phyloP scores from a whole-genome alignment of 2,329 filamentous ascomycete genomes.

The Tolypocladium amazonense region DNA sequence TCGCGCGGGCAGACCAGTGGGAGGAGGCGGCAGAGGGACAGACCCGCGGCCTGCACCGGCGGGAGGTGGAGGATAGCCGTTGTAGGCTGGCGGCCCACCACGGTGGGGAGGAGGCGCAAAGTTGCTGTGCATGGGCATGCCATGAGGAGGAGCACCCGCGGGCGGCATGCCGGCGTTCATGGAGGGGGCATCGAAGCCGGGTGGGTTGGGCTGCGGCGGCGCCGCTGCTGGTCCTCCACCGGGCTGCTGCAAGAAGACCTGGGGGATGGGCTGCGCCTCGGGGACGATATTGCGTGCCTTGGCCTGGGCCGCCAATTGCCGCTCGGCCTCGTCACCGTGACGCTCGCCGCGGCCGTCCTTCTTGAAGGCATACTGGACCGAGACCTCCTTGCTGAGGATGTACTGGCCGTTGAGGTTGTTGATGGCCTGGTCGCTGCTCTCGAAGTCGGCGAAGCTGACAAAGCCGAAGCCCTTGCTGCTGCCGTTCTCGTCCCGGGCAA shows the following conservation, averaged over 20 bases:
- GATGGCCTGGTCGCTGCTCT: constrained; percentile 84
- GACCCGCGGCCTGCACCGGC: constrained; percentile 16
- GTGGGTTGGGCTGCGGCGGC: constrained; percentile 8
- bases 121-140: constrained; percentile 25
- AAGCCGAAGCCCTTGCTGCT: constrained; percentile 94
- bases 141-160: constrained; percentile 17
- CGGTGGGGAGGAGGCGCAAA: constrained; percentile 23
- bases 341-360: constrained; percentile 96
- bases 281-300: constrained; percentile 90
- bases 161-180: constrained; percentile 13
- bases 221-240: constrained; percentile 1
- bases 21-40: constrained; percentile 34
- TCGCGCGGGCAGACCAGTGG: constrained; percentile 38
- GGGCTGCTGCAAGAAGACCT: constrained; percentile 49
- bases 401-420: constrained; percentile 93
- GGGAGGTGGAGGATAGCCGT: constrained; percentile 14
- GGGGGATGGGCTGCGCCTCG: constrained; percentile 64
- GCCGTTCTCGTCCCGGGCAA: constrained; percentile 80
- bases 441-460: constrained; percentile 86
- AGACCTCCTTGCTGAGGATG: constrained; percentile 92
- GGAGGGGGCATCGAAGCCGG: constrained; percentile 24
- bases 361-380: constrained; percentile 97
- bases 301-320: constrained; percentile 82
- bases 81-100: constrained; percentile 23
- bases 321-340: constrained; percentile 88